Evolutionary conservation across 106 monocot species (phyloP), one percentile per base, ranked within the genome.

Genomic region (Platanthera zijinensis): DNA sequence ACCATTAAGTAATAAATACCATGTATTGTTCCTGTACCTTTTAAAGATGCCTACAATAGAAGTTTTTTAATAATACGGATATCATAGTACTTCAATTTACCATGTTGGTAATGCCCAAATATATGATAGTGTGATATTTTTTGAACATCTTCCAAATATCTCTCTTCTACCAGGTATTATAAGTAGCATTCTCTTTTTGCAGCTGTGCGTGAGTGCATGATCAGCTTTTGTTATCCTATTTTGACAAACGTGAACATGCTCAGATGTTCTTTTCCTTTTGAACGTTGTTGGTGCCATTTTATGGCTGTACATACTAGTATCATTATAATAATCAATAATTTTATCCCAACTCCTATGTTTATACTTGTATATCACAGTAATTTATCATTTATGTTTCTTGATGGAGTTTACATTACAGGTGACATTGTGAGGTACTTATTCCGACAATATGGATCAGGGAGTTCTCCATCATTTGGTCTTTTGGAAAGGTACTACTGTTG

Each of bases 401-500:
- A 67, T 30, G 32, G 67, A 32, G 11, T 22, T 67, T 53, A 22
- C 39, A 30, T 11, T 77, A 28, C 54, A 95, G 95, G 88, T 78
- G 95, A 95, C 76, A 95, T 95, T 49, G 95, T 92, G 14, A 90
- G 88, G 57, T 95, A 92, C 86, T 74, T 95, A 51, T 95, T 95
- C 69, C 77, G 82, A 70, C 79, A 95, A 53, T 92, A 95, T 84
- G 92, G 88, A 71, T 57, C 77, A 78, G 95, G 92, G 82, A 86
- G 78, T 73, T 84, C 59, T 8, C 86, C 95, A 50, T 78, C 95
- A n/a, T 86, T 86, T 83, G 95, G 95, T 51, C 86, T 95, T 51
- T 76, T 95, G 72, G 90, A 92, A 78, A 95, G 95, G 95, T 90
- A 88, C 12, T 67, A 5, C 12, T 28, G 59, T 19, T 7, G 59